These are phyloP conservation scores for Cladosporium sp. DNA, from an alignment of 2,329 filamentous ascomycete species.

Conservation along the genomic window DNA sequence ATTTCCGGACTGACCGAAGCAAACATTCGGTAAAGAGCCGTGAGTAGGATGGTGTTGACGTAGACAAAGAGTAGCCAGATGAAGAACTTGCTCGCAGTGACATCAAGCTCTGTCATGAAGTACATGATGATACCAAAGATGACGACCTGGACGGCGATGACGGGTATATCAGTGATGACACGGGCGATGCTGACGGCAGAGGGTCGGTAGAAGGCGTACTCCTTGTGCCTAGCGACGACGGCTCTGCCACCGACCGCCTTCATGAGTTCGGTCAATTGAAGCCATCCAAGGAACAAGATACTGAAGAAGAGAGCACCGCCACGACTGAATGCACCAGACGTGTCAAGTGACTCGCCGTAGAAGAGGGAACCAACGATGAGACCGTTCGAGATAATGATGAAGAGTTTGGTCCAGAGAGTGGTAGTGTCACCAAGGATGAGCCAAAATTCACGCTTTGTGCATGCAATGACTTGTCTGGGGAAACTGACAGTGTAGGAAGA, in stretches of 20 bases:
- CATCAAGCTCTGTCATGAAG: slow-evolving; percentile 63
- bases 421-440: slow-evolving; percentile 74
- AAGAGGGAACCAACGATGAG: slow-evolving; percentile 80
- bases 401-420: slow-evolving; percentile 75
- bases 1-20: slow-evolving; percentile 65
- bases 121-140: slow-evolving; percentile 66
- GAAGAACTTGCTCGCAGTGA: slow-evolving; percentile 64
- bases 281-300: slow-evolving; percentile 66
- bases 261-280: slow-evolving; percentile 78
- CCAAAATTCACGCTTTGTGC: slow-evolving; percentile 74
- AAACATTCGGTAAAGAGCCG: slow-evolving; percentile 67
- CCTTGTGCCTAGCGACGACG: slow-evolving; percentile 68
- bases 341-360: slow-evolving; percentile 64
- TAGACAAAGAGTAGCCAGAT: slow-evolving; percentile 68
- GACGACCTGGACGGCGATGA: slow-evolving; percentile 60
- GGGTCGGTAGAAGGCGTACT: slow-evolving; percentile 71
- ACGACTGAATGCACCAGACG: slow-evolving; percentile 63
- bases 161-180: slow-evolving; percentile 64
- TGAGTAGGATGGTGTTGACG: slow-evolving; percentile 63
- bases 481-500: slow-evolving; percentile 79
- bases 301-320: slow-evolving; percentile 68
- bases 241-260: slow-evolving; percentile 71
- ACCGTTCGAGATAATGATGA: slow-evolving; percentile 73
- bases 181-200: slow-evolving; percentile 65
- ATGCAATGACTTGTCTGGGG: slow-evolving; percentile 68